Evolutionary conservation across 2,329 filamentous ascomycete species (phyloP).

Genomic region (Alternaria triticimaculans): DNA sequence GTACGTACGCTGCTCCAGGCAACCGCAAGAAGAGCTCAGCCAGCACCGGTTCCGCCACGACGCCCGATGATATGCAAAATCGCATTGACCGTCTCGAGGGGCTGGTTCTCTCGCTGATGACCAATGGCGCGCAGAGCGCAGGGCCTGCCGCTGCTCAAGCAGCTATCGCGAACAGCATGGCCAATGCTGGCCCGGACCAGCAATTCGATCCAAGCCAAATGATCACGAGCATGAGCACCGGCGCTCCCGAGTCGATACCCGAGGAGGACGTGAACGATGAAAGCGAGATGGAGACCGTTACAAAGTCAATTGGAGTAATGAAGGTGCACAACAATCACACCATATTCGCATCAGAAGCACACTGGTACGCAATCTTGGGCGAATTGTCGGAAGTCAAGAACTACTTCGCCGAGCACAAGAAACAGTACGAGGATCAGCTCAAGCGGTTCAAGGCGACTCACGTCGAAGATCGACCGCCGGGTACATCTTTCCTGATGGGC

Average conservation of each 20-base stretch:
- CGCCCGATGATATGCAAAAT: conserved; percentile 97
- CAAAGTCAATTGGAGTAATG: conserved; percentile 60
- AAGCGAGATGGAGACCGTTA: conserved; percentile 67
- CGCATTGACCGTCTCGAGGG: conserved; percentile 94
- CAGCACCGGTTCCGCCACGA: conserved; percentile 63
- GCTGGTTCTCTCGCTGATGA: conserved; percentile 91
- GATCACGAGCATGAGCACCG: conserved; percentile 62
- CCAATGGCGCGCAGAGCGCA: conserved; percentile 73
- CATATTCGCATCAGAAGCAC: conserved; percentile 58
- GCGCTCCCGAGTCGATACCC: conserved; percentile 60
- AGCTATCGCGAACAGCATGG: conserved; percentile 58
- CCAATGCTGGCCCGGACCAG: conserved; percentile 48
- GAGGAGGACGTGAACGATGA: conserved; percentile 62
- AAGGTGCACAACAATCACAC: conserved; percentile 59
- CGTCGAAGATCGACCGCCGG: conserved; percentile 61
- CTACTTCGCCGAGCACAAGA: conserved; percentile 85
- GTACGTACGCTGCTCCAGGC: conserved; percentile 76
- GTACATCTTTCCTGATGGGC: conserved; percentile 80
- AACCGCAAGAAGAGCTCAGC: conserved; percentile 73
- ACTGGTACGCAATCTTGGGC: conserved; percentile 61
- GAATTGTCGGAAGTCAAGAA: conserved; percentile 90
- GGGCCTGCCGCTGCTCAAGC: conserved; percentile 66
- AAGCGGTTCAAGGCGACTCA: conserved; percentile 76
- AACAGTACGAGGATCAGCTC: conserved; percentile 83
- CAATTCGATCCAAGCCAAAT: conserved; percentile 62